Evolutionary conservation across 331 rosid genomes (phyloP).

Genomic region (Malus hybrid): DNA sequence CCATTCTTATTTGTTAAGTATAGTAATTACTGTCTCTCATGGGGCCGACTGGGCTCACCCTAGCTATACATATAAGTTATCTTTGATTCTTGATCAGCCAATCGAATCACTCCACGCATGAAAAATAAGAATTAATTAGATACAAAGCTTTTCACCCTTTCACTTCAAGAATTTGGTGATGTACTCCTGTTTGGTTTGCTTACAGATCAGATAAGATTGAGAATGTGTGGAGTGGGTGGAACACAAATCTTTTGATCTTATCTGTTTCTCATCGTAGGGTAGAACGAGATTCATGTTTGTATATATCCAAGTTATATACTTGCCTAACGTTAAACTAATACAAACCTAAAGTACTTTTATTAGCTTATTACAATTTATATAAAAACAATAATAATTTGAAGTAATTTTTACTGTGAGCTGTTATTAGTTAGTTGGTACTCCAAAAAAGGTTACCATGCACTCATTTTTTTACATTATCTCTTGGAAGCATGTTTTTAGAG

Average conservation of each 20-base stretch:
- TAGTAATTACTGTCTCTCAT: neutral
- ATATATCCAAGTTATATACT: neutral
- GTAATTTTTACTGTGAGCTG: too few species aligned
- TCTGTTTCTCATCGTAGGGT: neutral
- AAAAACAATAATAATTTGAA: neutral
- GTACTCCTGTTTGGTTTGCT: neutral
- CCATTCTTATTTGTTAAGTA: neutral
- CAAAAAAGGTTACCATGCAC: too few species aligned
- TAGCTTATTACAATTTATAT: neutral
- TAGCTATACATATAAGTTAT: neutral
- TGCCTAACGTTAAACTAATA: neutral
- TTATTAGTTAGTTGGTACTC: too few species aligned
- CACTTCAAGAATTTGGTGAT: neutral
- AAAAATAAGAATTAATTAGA: neutral
- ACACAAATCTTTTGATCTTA: neutral
- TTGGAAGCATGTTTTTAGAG: too few species aligned
- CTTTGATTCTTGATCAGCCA: neutral
- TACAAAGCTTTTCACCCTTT: neutral
- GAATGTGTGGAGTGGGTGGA: slow-evolving; percentile 45
- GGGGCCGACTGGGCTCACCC: neutral
- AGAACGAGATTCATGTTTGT: neutral
- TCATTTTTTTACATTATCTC: too few species aligned
- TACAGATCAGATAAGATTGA: slow-evolving; percentile 38
- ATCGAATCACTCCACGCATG: neutral
- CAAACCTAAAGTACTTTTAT: neutral